Conservation (phyloP, 2,329 filamentous ascomycete genomes). For the Verticillium isaacii region DNA sequence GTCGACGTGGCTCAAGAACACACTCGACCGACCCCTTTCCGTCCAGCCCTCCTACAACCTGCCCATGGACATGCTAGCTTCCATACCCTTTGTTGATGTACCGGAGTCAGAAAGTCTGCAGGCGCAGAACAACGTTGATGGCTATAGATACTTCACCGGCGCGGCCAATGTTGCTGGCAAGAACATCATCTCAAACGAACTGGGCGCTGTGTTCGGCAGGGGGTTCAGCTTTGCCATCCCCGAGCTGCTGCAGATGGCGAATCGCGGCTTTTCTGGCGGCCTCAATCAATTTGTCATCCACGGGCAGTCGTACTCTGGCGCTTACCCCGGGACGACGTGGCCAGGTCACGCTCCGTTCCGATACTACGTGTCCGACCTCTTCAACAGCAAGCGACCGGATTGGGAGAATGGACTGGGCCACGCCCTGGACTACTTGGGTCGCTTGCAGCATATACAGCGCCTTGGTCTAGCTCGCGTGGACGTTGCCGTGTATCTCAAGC, state of each 20-base stretch:
- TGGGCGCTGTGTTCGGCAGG: constrained; percentile 19
- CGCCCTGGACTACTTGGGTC: constrained; percentile 23
- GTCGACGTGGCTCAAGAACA: not conserved
- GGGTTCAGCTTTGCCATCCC: constrained; percentile 13
- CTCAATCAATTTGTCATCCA: constrained; percentile 40
- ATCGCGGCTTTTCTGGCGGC: constrained; percentile 31
- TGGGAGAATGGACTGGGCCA: constrained; percentile 21
- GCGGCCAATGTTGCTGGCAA: constrained; percentile 31
- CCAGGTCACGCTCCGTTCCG: constrained; percentile 38
- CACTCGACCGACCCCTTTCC: constrained; percentile 23
- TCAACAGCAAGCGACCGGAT: constrained; percentile 31
- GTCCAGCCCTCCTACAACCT: constrained; percentile 34
- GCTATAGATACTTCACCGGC: constrained; percentile 32
- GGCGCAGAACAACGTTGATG: constrained; percentile 30
- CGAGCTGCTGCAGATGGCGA: constrained; percentile 25
- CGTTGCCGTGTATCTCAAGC: constrained; percentile 4
- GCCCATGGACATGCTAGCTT: constrained; percentile 34
- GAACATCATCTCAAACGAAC: constrained; percentile 32
- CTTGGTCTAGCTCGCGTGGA: constrained; percentile 24
- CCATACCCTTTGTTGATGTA: constrained; percentile 28
- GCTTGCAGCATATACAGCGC: constrained; percentile 31
- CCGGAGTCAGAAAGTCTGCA: constrained; percentile 35
- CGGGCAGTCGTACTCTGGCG: constrained; percentile 31
- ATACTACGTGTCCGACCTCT: constrained; percentile 34
- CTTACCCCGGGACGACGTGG: constrained; percentile 43